Base-by-base conservation (phyloP, 305 asterid genomes). In the Solanum hybrid region DNA sequence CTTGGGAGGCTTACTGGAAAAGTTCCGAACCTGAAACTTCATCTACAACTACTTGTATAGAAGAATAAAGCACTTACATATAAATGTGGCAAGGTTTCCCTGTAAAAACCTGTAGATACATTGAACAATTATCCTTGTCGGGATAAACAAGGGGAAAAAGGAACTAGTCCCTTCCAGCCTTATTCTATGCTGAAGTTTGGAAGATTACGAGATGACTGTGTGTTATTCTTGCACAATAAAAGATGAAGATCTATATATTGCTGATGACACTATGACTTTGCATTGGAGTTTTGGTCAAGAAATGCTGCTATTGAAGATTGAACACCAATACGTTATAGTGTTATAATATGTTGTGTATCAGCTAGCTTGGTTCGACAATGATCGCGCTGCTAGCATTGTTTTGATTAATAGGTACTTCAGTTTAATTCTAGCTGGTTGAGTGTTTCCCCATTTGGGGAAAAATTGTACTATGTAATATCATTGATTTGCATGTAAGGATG, bases 1-100 rank as follows among this genome's bases (percentile, higher is more conserved):
- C 95, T 95, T 97, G 61, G 98, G 98, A 36, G 90, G 97, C 91
- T 92, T 97, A 86, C 91, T 97, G 91, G 97, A 95, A 90, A 97
- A 92, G 90, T 93, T 97, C 91, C 93, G 91, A 77, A 91, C 37
- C 15, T 91, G 86, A 89, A 85, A 85, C 78, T 32, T 82, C 81
- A 41, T 32, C 51, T 78, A 37, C 22, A 87, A 5, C 34, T 29
- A 38, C 11, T 39, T 80, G 89, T 37, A 83, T 31, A 83, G 41
- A 79, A 87, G 81, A 89, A 87, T 72, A 45, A 77, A 45, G 2
- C 70, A 39, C 72, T 45, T 84, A 1, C 4, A 15, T 51, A 51
- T 84, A 84, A 31, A 45, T 84, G 88, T 31, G 88, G 88, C 73
- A 51, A 84, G 88, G 88, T 51, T 29, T 51, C 88, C 88, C 76